These are phyloP conservation scores for Boechera stricta DNA, from an alignment of 345 rosid genomes.

Conservation along the genomic window DNA sequence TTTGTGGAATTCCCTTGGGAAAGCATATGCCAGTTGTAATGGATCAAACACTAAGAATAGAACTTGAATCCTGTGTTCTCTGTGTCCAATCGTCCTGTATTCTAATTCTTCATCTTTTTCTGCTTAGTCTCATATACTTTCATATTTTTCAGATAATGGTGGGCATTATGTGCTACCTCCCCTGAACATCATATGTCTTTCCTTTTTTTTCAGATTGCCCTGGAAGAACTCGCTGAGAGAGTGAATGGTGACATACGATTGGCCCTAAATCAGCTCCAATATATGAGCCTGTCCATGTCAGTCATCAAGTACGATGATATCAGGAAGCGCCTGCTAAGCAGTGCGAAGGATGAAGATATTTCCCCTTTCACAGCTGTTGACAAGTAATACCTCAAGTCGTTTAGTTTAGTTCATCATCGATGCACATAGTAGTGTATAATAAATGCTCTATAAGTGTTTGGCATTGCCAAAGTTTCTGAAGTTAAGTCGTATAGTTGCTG, in stretches of 20 bases:
- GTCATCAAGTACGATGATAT: slow-evolving; percentile 87
- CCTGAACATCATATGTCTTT: slow-evolving; percentile 8
- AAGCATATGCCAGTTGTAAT: slow-evolving; percentile 24
- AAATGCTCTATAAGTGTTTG: slow-evolving; percentile 14
- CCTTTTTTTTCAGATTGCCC: slow-evolving; percentile 64
- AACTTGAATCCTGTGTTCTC: slow-evolving; percentile 20
- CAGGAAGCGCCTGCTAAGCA: slow-evolving; percentile 80
- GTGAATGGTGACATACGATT: slow-evolving; percentile 96
- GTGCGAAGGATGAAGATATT: slow-evolving; percentile 97
- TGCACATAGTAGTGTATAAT: slow-evolving; percentile 33
- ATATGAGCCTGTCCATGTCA: slow-evolving; percentile 93
- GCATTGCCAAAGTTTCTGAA: slow-evolving; percentile 23
- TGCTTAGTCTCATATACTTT: slow-evolving; percentile 16
- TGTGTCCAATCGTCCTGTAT: slow-evolving; percentile 25
- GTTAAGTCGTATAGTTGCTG: slow-evolving; percentile 30
- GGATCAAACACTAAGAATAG: not conserved
- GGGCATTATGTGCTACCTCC: slow-evolving; percentile 24
- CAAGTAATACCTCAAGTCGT: slow-evolving; percentile 62
- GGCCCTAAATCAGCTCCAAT: slow-evolving; percentile 92
- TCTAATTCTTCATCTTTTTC: slow-evolving; percentile 14
- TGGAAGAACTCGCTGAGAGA: slow-evolving; percentile 96
- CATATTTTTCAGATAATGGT: slow-evolving; percentile 7
- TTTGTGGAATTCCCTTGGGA: slow-evolving; percentile 23
- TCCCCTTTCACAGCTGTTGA: slow-evolving; percentile 98
- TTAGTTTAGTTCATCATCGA: slow-evolving; percentile 1